A percentile compares a stretch with the other conserved stretches of the same genome.
Conservation (phyloP, 208 protist genomes). For the Leptomonas pyrrhocoris region DNA sequence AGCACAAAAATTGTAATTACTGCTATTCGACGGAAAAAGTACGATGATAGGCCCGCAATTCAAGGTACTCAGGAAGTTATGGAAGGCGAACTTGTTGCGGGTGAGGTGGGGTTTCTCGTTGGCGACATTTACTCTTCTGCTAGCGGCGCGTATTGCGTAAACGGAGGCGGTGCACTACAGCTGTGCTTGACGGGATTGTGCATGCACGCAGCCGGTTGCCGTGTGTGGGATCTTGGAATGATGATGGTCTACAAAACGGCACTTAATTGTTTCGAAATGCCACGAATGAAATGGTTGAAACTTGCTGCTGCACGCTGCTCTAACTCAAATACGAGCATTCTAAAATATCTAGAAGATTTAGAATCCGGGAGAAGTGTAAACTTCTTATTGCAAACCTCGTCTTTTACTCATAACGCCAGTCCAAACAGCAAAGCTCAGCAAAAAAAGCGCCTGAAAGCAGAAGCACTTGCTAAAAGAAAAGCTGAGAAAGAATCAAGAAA, state of each 20-base stretch:
- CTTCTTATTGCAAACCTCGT: constrained; percentile 10
- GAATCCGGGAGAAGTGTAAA: constrained; percentile 24
- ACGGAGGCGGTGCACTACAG: constrained; percentile 73
- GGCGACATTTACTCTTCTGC: constrained; percentile 87
- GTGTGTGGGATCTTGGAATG: constrained; percentile 92
- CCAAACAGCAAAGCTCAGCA: constrained; percentile 35
- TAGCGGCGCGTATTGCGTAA: constrained; percentile 77
- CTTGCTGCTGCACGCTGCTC: constrained; percentile 16
- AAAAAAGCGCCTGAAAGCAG: constrained; percentile 30
- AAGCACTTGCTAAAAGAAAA: constrained; percentile 11
- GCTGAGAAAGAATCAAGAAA: constrained; percentile 5
- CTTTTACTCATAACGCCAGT: neutral
- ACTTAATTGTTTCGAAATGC: constrained; percentile 23
- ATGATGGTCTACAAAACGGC: constrained; percentile 72
- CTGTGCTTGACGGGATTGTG: constrained; percentile 56
- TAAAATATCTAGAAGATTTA: constrained; percentile 17
- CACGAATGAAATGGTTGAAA: constrained; percentile 26
- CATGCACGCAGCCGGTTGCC: constrained; percentile 60
- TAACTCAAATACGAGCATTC: constrained; percentile 14
- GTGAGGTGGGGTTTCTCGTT: constrained; percentile 79
- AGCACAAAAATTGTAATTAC: constrained; percentile 75
- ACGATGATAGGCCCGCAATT: constrained; percentile 10
- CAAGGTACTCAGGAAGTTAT: constrained; percentile 12
- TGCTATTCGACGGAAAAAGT: constrained; percentile 60
- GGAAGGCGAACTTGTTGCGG: constrained; percentile 77